These are phyloP conservation scores for Hydrangea macrophylla DNA, from an alignment of 148 eudicot genomes.

Conservation along the genomic window DNA sequence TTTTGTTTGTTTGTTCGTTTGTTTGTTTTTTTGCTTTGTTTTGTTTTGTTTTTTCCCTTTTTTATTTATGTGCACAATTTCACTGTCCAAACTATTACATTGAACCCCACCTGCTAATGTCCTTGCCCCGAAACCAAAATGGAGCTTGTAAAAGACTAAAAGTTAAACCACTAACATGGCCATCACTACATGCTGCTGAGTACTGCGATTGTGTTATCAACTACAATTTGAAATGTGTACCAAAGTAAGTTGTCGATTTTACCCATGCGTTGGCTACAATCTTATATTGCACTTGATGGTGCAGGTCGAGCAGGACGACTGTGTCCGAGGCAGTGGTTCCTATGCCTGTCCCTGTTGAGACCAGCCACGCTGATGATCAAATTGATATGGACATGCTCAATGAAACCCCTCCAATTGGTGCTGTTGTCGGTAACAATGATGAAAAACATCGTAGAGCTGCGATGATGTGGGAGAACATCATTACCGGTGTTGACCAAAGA, in stretches of 20 bases:
- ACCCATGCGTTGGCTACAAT: constrained; percentile 1
- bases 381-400: constrained; percentile 26
- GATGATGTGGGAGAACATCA: constrained; percentile 41
- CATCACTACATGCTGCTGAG: not conserved
- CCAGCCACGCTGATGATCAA: constrained; percentile 26
- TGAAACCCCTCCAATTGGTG: constrained; percentile 18
- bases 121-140: not conserved
- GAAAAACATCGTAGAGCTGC: constrained; percentile 28
- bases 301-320: constrained; percentile 65
- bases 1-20: not conserved
- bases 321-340: constrained; percentile 45
- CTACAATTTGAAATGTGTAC: not conserved
- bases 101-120: not conserved
- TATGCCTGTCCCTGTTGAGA: constrained; percentile 25
- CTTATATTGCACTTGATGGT: constrained; percentile 11
- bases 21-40: too few relatives aligned
- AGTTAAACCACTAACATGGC: not conserved
- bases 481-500: constrained; percentile 53
- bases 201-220: constrained; percentile 3
- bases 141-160: not conserved
- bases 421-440: constrained; percentile 6
- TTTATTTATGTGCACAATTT: constrained; percentile 4
- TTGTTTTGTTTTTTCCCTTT: too few relatives aligned
- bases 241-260: constrained; percentile 1
- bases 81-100: constrained; percentile 1